A percentile compares a stretch with the other conserved stretches of the same genome.
Evolutionary conservation across 192 early-diverging fungal genomes (phyloP).

Genomic region (Cladochytrium replicatum): DNA sequence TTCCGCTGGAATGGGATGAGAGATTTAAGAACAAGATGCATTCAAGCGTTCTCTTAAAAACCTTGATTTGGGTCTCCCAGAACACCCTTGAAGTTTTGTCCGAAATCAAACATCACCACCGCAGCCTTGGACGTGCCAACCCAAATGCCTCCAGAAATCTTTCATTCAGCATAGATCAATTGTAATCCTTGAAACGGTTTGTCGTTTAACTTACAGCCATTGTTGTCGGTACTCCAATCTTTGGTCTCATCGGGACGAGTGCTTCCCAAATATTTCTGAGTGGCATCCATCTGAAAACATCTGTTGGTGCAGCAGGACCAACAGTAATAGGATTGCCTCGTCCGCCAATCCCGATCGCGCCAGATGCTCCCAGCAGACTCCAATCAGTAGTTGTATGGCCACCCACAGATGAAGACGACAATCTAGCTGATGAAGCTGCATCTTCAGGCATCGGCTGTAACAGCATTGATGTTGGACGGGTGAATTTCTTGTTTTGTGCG

Average conservation of each 20-base stretch:
- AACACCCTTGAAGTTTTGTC: slow-evolving; percentile 14
- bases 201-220: slow-evolving; percentile 13
- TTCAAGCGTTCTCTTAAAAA: neutral
- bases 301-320: slow-evolving; percentile 23
- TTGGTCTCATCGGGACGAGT: slow-evolving; percentile 15
- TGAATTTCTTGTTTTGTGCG: neutral
- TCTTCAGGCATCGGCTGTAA: slow-evolving; percentile 5
- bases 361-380: neutral
- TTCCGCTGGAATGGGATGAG: neutral
- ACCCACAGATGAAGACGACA: slow-evolving; percentile 13
- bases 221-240: slow-evolving; percentile 24
- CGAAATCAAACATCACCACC: slow-evolving; percentile 26
- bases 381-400: neutral
- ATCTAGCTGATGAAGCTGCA: slow-evolving; percentile 8
- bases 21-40: neutral
- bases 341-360: neutral
- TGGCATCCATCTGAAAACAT: slow-evolving; percentile 28
- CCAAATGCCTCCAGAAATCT: slow-evolving; percentile 20
- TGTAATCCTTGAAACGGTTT: neutral
- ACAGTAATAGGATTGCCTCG: neutral
- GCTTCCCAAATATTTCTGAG: slow-evolving; percentile 13
- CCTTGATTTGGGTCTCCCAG: slow-evolving; percentile 23
- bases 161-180: neutral
- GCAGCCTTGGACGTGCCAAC: slow-evolving; percentile 28
- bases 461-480: neutral